Base-by-base conservation (phyloP, 2,329 filamentous ascomycete genomes). In the Sordariomycetes sp. region DNA sequence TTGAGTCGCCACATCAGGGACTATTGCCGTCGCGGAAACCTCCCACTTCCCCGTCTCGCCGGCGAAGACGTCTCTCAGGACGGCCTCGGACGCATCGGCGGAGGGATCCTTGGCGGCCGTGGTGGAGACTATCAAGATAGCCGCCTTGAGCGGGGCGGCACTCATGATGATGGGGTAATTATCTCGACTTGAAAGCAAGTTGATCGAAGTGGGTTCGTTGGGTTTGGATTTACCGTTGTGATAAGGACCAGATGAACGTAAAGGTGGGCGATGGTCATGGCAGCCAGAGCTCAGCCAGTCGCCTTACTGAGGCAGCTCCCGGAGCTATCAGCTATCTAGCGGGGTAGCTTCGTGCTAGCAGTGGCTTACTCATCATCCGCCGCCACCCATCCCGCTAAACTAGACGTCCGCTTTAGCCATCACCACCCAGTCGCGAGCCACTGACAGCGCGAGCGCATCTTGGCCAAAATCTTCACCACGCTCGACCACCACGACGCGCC, bases 111-210 rank as follows among this genome's bases (percentile, higher is more conserved):
- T 78, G 10, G 85, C 83, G 6, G 91, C 94, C 6, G 94, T 99
- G 55, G 95, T 95, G 1, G 94, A 97, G 45, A 99, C 79, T 62
- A 97, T 80, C 57, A 99, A 77, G 54, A 99, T 85, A 8, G 87
- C 89, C 36, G 85, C 86, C 66, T 76, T 86, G 13, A 97, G 74
- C 57, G 75, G 64, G 52, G 63, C 59, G 45, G 24, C 15, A 15
- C 70, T 66, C 74, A 76, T 76, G 53, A 13, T 55, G 52, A 20
- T 35, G 28, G 42, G 5, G 13, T 48, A 20, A 48, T 22, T 20
- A 48, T 48, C 17, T 20, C 42, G 10, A 20, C 8, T 22, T n/a
- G 42, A 20, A 20, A 17, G 13, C 15, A 8, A 42, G 10, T 8
- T 42, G n/a, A 12, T 17, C 36, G n/a, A 36, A 17, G 13, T 17